Conservation (phyloP, 2,329 filamentous ascomycete species). For the Pestalotiopsis sp. region DNA sequence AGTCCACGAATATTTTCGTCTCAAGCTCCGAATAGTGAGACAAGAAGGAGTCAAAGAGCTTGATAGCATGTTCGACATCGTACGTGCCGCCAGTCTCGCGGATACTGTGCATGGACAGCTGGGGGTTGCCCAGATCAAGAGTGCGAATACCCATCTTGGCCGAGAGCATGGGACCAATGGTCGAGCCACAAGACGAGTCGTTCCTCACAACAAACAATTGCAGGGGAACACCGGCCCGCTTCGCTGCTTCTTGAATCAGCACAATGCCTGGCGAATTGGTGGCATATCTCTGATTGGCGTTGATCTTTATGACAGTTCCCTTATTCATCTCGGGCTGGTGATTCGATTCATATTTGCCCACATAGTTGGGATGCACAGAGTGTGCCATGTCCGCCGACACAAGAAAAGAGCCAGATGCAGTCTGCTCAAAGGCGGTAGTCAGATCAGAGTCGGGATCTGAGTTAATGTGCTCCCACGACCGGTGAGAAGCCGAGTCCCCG, state of each 20-base stretch:
- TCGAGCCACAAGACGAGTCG: conserved; percentile 91
- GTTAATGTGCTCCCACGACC: conserved; percentile 63
- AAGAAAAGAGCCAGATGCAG: conserved; percentile 86
- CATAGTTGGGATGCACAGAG: conserved; percentile 93
- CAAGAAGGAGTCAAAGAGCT: conserved; percentile 87
- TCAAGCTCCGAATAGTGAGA: conserved; percentile 82
- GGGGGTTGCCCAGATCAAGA: conserved; percentile 89
- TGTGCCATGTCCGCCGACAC: conserved; percentile 98
- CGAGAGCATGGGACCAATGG: conserved; percentile 95
- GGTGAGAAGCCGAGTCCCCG: conserved; percentile 54
- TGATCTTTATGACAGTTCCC: conserved; percentile 89
- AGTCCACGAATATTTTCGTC: conserved; percentile 83
- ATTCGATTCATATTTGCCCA: conserved; percentile 85
- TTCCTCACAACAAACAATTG: conserved; percentile 97
- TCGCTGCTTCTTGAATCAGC: conserved; percentile 84
- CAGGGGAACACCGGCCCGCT: conserved; percentile 74
- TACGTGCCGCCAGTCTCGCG: conserved; percentile 87
- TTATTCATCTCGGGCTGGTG: conserved; percentile 96
- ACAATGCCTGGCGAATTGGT: conserved; percentile 97
- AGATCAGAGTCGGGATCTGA: conserved; percentile 61
- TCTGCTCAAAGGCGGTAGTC: conserved; percentile 89
- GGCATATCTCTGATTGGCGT: conserved; percentile 95
- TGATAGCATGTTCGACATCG: conserved; percentile 84
- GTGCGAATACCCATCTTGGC: conserved; percentile 86
- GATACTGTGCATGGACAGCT: conserved; percentile 96